phyloP scores from a whole-genome alignment of 1,284 basidiomycete species.

The Xerocomus amazonicus region DNA sequence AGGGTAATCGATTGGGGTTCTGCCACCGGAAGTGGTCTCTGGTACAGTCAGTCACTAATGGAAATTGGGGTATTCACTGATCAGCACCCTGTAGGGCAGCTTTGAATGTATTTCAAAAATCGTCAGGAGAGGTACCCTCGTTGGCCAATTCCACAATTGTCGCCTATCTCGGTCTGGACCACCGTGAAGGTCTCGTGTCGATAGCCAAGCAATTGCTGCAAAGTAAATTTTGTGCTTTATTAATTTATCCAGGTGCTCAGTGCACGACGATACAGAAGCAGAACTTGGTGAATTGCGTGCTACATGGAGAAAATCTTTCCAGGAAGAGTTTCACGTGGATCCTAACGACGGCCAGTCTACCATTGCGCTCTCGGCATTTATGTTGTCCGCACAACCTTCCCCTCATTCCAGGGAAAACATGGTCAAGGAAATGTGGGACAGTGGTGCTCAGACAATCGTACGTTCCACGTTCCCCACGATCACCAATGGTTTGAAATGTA shows the following conservation, averaged over 20 bases:
- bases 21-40: slow-evolving; percentile 70
- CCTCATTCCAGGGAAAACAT: slow-evolving; percentile 61
- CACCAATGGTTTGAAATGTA: slow-evolving; percentile 7
- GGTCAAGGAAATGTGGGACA: slow-evolving; percentile 86
- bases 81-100: slow-evolving; percentile 50
- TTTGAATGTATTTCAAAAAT: slow-evolving; percentile 56
- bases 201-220: slow-evolving; percentile 62
- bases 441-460: slow-evolving; percentile 79
- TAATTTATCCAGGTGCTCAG: slow-evolving; percentile 11
- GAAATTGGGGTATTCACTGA: slow-evolving; percentile 11
- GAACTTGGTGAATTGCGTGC: slow-evolving; percentile 42
- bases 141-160: slow-evolving; percentile 49
- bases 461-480: slow-evolving; percentile 26
- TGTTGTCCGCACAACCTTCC: slow-evolving; percentile 70
- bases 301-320: slow-evolving; percentile 57
- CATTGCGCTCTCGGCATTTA: slow-evolving; percentile 83
- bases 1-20: slow-evolving; percentile 74
- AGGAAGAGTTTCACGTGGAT: slow-evolving; percentile 42
- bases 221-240: slow-evolving; percentile 37
- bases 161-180: slow-evolving; percentile 68
- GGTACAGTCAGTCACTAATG: slow-evolving; percentile 42
- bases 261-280: slow-evolving; percentile 38
- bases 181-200: slow-evolving; percentile 59
- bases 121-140: slow-evolving; percentile 33
- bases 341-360: slow-evolving; percentile 44